Percentiles rank a stretch among this genome's conserved stretches.
Evolutionary conservation across 2,329 filamentous ascomycete genomes (phyloP).

Genomic region (Pyrenophora graminea): DNA sequence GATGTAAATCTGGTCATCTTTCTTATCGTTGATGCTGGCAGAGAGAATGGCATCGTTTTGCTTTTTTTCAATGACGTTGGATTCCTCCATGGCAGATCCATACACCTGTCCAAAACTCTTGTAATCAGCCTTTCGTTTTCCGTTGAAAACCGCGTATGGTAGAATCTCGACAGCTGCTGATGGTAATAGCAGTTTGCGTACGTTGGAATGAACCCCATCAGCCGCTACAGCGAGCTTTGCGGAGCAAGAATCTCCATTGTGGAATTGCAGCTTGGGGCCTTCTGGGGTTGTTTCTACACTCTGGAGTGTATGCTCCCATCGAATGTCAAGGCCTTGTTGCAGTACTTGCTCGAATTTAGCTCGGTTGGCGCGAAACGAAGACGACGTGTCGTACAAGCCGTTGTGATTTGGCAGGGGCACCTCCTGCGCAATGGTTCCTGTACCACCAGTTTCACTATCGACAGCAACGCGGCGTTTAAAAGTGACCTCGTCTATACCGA

Average conservation of each 20-base stretch:
- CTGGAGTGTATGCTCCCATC: conserved; percentile 36
- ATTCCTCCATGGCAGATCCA: conserved; percentile 11
- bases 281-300: conserved; percentile 7
- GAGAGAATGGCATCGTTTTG: conserved; percentile 31
- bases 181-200: conserved; percentile 34
- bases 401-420: conserved; percentile 7
- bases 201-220: conserved; percentile 47
- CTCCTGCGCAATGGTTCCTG: conserved; percentile 21
- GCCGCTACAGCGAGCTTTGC: conserved; percentile 38
- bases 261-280: conserved; percentile 8
- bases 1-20: conserved; percentile 34
- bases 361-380: conserved; percentile 43
- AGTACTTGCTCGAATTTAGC: conserved; percentile 43
- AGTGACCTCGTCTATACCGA: conserved; percentile 36
- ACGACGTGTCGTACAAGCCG: neutral
- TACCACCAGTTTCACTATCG: conserved; percentile 28
- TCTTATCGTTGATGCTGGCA: conserved; percentile 37
- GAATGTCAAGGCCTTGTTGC: conserved; percentile 43
- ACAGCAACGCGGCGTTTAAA: conserved; percentile 43
- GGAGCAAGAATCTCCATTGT: conserved; percentile 13
- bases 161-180: conserved; percentile 28
- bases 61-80: conserved; percentile 29
- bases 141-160: conserved; percentile 46
- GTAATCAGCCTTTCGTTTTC: conserved; percentile 25
- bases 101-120: conserved; percentile 24